Evolutionary conservation across 1,284 basidiomycete species (phyloP).

Genomic region (Retiboletus fuscus): DNA sequence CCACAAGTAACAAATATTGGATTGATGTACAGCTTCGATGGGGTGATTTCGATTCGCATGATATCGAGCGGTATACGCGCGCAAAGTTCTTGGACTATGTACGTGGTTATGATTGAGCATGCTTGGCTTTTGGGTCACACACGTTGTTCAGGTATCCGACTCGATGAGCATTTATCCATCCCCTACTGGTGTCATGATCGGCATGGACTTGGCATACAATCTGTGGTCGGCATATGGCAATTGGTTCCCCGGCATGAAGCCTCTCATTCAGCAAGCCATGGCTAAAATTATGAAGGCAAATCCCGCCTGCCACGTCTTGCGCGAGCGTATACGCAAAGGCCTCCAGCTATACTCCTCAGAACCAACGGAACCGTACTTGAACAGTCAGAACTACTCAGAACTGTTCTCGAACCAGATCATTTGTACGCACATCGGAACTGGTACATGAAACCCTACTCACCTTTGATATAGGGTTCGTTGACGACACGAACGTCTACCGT

Average conservation of each 20-base stretch:
- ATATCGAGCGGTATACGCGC: conserved; percentile 96
- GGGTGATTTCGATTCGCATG: conserved; percentile 99
- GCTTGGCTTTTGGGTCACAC: conserved; percentile 18
- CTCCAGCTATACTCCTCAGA: conserved; percentile 99
- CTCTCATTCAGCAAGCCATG: conserved; percentile 98
- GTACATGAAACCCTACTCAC: conserved; percentile 21
- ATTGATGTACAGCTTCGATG: conserved; percentile 97
- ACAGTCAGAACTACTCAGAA: conserved; percentile 98
- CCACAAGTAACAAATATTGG: conserved; percentile 99
- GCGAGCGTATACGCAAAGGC: conserved; percentile 98
- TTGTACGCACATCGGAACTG: conserved; percentile 65
- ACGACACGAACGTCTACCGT: conserved; percentile 99
- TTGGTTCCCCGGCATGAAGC: conserved; percentile 99
- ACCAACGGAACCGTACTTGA: conserved; percentile 98
- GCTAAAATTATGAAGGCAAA: conserved; percentile 99
- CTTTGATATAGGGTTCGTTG: conserved; percentile 84
- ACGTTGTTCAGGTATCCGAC: conserved; percentile 77
- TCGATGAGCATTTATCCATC: conserved; percentile 99
- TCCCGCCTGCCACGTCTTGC: conserved; percentile 96
- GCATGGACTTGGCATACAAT: conserved; percentile 98
- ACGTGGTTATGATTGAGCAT: conserved; percentile 39
- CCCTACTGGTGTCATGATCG: conserved; percentile 97
- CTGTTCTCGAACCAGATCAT: conserved; percentile 99
- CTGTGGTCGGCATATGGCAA: conserved; percentile 99
- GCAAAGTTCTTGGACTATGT: conserved; percentile 98